These are phyloP conservation scores for Dactylis glomerata DNA, from an alignment of 176 grass and related monocot genomes.

Conservation along the genomic window DNA sequence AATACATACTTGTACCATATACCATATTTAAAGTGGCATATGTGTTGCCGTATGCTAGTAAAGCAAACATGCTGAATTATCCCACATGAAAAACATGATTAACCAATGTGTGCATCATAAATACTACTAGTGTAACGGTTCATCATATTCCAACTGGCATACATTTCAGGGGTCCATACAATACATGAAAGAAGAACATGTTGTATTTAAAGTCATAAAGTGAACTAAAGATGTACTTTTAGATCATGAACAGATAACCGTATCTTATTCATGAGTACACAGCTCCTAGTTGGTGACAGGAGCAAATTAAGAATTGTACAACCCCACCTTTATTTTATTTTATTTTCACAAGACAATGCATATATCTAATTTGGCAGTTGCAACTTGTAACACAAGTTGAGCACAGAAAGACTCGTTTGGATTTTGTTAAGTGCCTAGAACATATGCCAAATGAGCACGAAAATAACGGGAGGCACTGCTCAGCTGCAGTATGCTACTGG, in stretches of 20 bases:
- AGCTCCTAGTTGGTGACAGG: background rate
- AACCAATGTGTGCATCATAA: background rate
- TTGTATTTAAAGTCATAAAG: background rate
- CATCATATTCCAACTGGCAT: background rate
- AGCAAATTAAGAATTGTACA: background rate
- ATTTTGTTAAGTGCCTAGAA: background rate
- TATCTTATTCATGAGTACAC: background rate
- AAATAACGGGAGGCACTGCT: background rate
- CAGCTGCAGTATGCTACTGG: background rate
- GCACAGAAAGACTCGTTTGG: background rate
- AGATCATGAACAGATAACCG: background rate
- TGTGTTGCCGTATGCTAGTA: background rate
- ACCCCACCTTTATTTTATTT: background rate
- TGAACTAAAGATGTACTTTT: background rate
- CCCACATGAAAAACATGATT: background rate
- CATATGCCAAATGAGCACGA: background rate
- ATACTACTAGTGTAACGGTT: background rate
- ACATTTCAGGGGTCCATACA: background rate
- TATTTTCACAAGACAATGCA: background rate
- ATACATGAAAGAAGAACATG: background rate
- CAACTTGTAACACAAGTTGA: background rate
- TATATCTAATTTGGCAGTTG: background rate
- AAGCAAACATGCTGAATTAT: conserved; percentile 9
- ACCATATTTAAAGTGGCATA: background rate
- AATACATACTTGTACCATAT: background rate